Conservation (phyloP, 306 rosid genomes). For the Quercus agrifolia region DNA sequence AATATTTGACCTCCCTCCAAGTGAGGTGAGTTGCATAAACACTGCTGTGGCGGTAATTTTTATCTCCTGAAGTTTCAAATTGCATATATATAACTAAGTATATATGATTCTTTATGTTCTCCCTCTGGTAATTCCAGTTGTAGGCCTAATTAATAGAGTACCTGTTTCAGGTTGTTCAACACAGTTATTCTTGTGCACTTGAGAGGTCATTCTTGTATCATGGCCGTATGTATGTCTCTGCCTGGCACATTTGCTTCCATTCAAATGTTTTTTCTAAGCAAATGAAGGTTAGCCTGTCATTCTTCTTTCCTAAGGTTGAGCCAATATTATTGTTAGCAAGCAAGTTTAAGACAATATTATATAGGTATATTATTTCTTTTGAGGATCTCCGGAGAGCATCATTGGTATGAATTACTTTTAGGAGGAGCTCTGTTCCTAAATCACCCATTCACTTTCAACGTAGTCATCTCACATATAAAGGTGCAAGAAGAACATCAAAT, state of each 20-base stretch:
- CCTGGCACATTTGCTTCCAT: conserved; percentile 97
- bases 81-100: not conserved
- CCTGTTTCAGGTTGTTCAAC: conserved; percentile 79
- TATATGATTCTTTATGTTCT: not conserved
- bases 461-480: not conserved
- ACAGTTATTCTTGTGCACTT: conserved; percentile 98
- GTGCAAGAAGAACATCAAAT: not conserved
- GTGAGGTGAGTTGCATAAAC: conserved; percentile 60
- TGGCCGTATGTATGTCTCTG: conserved; percentile 93
- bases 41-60: conserved; percentile 1
- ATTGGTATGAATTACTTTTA: not conserved
- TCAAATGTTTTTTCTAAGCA: conserved; percentile 97
- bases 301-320: conserved; percentile 11
- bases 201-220: conserved; percentile 98
- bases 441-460: not conserved
- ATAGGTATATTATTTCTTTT: conserved; percentile 5
- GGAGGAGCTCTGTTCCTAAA: not conserved
- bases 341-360: conserved; percentile 8
- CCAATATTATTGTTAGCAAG: conserved; percentile 2
- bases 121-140: conserved; percentile 16
- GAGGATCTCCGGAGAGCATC: not conserved
- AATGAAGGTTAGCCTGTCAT: conserved; percentile 73
- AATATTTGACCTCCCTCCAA: conserved; percentile 77
- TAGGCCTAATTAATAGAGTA: conserved; percentile 24
- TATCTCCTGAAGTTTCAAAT: not conserved